Percentiles rank a stretch among this genome's conserved stretches.
Conservation (phyloP, 2,329 filamentous ascomycete genomes). For the Neofusicoccum sp. region DNA sequence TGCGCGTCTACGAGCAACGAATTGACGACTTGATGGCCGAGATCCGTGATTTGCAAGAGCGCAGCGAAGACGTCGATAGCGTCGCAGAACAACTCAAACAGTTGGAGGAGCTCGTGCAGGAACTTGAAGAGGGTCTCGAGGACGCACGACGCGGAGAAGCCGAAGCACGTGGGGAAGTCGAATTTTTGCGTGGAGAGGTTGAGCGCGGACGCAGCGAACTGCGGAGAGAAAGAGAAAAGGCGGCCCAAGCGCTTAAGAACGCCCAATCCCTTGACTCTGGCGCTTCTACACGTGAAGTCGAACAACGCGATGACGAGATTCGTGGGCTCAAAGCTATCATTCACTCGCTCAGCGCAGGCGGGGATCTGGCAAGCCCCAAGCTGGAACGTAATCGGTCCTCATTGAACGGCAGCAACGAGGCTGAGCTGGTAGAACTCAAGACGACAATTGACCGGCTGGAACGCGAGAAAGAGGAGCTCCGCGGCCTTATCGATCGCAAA, state of each 20-base stretch:
- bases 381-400: conserved; percentile 31
- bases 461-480: conserved; percentile 75
- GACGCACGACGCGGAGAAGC: conserved; percentile 92
- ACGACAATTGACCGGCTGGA: conserved; percentile 69
- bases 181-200: conserved; percentile 91
- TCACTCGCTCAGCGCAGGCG: conserved; percentile 83
- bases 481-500: conserved; percentile 70
- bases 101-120: conserved; percentile 91
- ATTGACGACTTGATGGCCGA: conserved; percentile 84
- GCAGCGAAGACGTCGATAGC: conserved; percentile 84
- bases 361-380: conserved; percentile 34
- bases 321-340: conserved; percentile 96
- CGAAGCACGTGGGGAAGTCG: conserved; percentile 91
- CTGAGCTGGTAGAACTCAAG: conserved; percentile 56
- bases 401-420: conserved; percentile 30
- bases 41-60: conserved; percentile 75
- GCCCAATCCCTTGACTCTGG: conserved; percentile 43
- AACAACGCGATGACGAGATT: conserved; percentile 96
- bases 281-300: conserved; percentile 66
- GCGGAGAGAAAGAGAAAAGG: conserved; percentile 82
- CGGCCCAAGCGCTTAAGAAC: conserved; percentile 60
- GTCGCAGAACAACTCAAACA: conserved; percentile 92
- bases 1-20: conserved; percentile 91
- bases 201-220: conserved; percentile 87
- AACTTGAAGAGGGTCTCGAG: conserved; percentile 93